These are phyloP conservation scores for Arthrinium phaeospermum DNA, from an alignment of 2,329 filamentous ascomycete genomes.

Conservation along the genomic window DNA sequence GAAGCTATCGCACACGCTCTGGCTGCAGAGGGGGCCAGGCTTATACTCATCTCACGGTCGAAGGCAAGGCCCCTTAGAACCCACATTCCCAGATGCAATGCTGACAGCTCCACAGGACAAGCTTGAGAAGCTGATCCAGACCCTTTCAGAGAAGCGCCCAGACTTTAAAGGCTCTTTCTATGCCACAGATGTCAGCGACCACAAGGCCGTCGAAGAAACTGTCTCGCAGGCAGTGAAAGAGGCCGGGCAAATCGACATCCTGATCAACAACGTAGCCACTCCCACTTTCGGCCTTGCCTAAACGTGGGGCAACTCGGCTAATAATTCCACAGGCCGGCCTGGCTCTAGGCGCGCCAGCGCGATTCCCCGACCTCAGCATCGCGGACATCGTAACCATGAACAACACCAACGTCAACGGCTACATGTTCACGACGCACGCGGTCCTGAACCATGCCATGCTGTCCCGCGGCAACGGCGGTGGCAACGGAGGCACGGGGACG, in stretches of 20 bases:
- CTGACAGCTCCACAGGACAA: slow-evolving; percentile 24
- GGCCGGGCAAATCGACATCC: slow-evolving; percentile 46
- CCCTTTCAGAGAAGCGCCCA: slow-evolving; percentile 26
- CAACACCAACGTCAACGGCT: slow-evolving; percentile 53
- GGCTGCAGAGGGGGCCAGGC: slow-evolving; percentile 44
- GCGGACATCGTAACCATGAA: slow-evolving; percentile 51
- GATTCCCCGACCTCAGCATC: slow-evolving; percentile 48
- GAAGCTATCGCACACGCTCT: slow-evolving; percentile 47
- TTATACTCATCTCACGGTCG: slow-evolving; percentile 50
- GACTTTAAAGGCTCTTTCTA: slow-evolving; percentile 22
- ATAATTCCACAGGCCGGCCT: slow-evolving; percentile 46
- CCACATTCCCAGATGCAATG: rapidly evolving
- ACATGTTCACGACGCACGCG: slow-evolving; percentile 51
- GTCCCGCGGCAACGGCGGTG: slow-evolving; percentile 7
- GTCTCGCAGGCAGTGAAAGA: slow-evolving; percentile 39
- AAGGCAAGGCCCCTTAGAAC: slow-evolving; percentile 25
- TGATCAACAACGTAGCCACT: slow-evolving; percentile 49
- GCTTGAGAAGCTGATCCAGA: slow-evolving; percentile 29
- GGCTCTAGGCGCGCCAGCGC: slow-evolving; percentile 50
- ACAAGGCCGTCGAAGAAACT: slow-evolving; percentile 39
- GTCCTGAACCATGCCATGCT: slow-evolving; percentile 51
- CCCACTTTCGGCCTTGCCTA: too few species aligned
- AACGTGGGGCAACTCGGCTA: too few species aligned
- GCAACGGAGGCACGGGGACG: slow-evolving; percentile 42
- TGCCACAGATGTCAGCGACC: slow-evolving; percentile 38